Percentiles rank a stretch among this genome's conserved stretches.
These are phyloP conservation scores for Seiridium cupressi DNA, from an alignment of 2,329 filamentous ascomycete genomes.

Conservation along the genomic window DNA sequence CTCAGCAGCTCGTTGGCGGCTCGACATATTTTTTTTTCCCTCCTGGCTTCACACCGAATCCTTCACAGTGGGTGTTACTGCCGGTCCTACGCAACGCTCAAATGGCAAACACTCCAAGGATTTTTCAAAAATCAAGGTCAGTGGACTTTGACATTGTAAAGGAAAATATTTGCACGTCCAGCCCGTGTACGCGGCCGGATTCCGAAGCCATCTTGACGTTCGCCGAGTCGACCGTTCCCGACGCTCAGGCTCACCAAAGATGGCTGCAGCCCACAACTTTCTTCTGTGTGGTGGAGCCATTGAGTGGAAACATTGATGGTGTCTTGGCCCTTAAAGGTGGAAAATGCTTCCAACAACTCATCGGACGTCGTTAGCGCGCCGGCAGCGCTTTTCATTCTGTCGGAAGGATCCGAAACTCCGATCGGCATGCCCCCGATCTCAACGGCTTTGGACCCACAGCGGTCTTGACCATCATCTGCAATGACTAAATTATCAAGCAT, in stretches of 20 bases:
- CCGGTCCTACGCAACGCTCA: too few relatives aligned
- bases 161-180: not conserved
- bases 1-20: slow-evolving; percentile 5
- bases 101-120: too few relatives aligned
- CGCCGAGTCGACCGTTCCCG: not conserved
- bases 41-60: too few relatives aligned
- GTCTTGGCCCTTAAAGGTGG: not conserved
- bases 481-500: not conserved
- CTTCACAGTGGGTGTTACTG: too few relatives aligned
- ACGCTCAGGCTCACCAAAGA: not conserved
- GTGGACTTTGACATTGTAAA: not conserved
- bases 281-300: not conserved
- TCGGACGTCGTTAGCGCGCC: not conserved
- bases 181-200: not conserved
- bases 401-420: not conserved
- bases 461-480: not conserved
- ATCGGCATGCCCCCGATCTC: not conserved
- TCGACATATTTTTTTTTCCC: not conserved
- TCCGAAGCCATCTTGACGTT: slow-evolving; percentile 1
- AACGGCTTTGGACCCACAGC: not conserved
- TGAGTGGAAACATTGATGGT: not conserved
- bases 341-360: not conserved
- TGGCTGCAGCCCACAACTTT: not conserved
- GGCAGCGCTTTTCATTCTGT: not conserved
- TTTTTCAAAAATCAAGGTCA: not conserved